Evolutionary conservation across 257 asterid species (phyloP), one percentile per base, ranked within the genome.

Genomic region (Osmanthus fragrans): DNA sequence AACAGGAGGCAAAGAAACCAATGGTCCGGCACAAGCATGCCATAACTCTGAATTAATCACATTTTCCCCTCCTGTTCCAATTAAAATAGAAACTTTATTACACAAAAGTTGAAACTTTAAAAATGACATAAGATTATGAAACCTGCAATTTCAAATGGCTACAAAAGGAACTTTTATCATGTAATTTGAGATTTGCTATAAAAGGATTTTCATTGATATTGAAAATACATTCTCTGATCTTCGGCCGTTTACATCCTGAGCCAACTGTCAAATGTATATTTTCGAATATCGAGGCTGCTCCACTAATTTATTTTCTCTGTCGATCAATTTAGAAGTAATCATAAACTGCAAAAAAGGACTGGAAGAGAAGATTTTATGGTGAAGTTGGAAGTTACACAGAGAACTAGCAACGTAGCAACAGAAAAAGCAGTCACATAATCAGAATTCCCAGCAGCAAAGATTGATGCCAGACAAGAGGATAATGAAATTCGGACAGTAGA

Each of bases 21-120:
- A 84, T 2, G 99, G 98, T 63, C 99, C 99, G 27, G 99, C 99
- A 83, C 99, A 95, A 74, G 99, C 99, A 80, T 95, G 98, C 99
- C 99, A 95, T 86, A 95, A 80, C 87, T 95, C 98, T n/a, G 99
- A 95, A 88, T 91, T 88, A 30, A 92, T 92, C 83, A 87, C 82
- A 88, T 87, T 95, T 76, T 89, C 85, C 70, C 89, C 97, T 29
- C 97, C 97, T 91, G 88, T 67, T 74, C 47, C 32, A 39, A 72
- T 73, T n/a, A 77, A 79, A 67, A 40, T 36, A 42, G 56, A 60
- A 2, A 49, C 30, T 60, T 45, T 23, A 39, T 36, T 78, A 51
- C 23, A 45, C 18, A 30, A 37, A 80, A 54, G 60, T 29, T 36
- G 70, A 70, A 58, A 40, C 77, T 58, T 64, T 58, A 58, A 56